Evolutionary conservation across 2,329 filamentous ascomycete genomes (phyloP).

Genomic region (Aureobasidium subglaciale): DNA sequence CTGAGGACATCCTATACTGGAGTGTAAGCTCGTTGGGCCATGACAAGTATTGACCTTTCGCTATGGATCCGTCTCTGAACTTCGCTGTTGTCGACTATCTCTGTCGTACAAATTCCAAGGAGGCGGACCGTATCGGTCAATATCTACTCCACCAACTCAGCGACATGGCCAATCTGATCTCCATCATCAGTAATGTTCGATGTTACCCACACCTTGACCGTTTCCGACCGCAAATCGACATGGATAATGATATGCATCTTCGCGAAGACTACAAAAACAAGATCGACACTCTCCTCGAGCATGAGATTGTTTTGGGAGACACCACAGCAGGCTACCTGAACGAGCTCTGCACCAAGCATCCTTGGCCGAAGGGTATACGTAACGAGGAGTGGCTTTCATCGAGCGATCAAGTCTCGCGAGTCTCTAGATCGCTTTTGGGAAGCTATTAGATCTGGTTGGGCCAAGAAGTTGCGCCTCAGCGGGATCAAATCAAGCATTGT

Average conservation of each 20-base stretch:
- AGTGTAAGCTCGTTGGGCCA: background rate
- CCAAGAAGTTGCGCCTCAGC: background rate
- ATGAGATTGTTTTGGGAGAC: background rate
- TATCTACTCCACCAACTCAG: background rate
- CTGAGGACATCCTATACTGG: background rate
- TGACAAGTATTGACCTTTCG: background rate
- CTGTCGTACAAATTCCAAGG: background rate
- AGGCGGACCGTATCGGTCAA: background rate
- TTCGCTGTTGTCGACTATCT: background rate
- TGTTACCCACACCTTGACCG: background rate
- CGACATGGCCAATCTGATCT: background rate
- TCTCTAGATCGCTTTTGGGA: background rate
- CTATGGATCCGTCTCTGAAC: slow-evolving; percentile 3
- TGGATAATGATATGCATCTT: background rate
- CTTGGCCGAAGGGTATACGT: background rate
- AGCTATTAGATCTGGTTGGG: background rate
- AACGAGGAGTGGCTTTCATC: background rate
- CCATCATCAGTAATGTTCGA: background rate
- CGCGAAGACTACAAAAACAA: too few species aligned
- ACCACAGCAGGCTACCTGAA: background rate
- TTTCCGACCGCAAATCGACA: too few species aligned
- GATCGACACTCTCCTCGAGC: too few species aligned
- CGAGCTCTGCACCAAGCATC: background rate
- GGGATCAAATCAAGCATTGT: background rate
- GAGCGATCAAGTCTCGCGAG: background rate